Conservation (phyloP, 768 basidiomycete genomes). For the Pisolithus microcarpus region DNA sequence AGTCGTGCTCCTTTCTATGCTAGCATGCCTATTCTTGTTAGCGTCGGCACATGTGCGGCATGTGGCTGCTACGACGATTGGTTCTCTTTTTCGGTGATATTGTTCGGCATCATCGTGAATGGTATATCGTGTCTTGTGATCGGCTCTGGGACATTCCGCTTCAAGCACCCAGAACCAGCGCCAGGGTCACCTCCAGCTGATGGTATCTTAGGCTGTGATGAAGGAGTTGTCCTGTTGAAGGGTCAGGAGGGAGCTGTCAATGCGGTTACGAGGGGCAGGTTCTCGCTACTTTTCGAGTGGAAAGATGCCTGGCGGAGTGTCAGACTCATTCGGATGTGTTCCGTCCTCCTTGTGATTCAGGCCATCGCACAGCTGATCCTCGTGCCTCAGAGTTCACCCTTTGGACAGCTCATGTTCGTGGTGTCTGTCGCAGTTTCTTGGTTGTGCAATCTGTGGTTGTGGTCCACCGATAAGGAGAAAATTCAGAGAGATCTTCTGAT, state of each 20-base stretch:
- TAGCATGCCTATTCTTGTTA: slow-evolving; percentile 19
- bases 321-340: slow-evolving; percentile 15
- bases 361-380: slow-evolving; percentile 27
- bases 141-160: slow-evolving; percentile 17
- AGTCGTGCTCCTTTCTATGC: slow-evolving; percentile 5
- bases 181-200: slow-evolving; percentile 16
- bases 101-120: slow-evolving; percentile 26
- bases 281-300: slow-evolving; percentile 13
- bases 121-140: slow-evolving; percentile 22
- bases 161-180: slow-evolving; percentile 11
- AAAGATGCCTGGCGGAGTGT: background rate
- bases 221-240: slow-evolving; percentile 21
- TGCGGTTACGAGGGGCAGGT: slow-evolving; percentile 22
- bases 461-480: slow-evolving; percentile 23
- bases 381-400: slow-evolving; percentile 24
- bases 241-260: slow-evolving; percentile 24
- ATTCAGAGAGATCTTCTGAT: slow-evolving; percentile 16
- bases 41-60: slow-evolving; percentile 15
- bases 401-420: slow-evolving; percentile 32
- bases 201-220: slow-evolving; percentile 18
- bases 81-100: slow-evolving; percentile 24
- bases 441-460: slow-evolving; percentile 26
- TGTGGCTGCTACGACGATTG: slow-evolving; percentile 24
- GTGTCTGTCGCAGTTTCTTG: slow-evolving; percentile 27
- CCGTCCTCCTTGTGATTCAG: slow-evolving; percentile 21